Evolutionary conservation across 2,329 filamentous ascomycete genomes (phyloP), one percentile per base, ranked within the genome.

Genomic region (Neonectria hederae): DNA sequence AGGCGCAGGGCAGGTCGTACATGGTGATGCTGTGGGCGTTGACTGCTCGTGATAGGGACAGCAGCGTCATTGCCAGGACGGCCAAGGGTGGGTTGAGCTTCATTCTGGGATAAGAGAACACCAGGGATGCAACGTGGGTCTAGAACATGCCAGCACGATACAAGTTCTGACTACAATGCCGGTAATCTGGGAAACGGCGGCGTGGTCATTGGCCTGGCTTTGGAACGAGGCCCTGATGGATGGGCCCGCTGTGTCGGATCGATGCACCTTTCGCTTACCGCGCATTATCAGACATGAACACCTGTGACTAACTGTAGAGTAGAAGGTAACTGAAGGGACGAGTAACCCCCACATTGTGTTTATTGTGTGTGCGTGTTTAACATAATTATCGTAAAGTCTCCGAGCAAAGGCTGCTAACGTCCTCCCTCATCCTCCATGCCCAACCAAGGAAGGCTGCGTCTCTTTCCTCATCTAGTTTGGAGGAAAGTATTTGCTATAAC

Each of bases 1-100:
- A 90, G 0, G 83, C 81, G 45, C 84, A 88, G n/a, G 90, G 87
- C 1, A 86, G 81, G 76, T 91, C 90, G 82, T 89, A 91, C n/a
- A 92, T 83, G 70, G 54, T 62, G 57, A 75, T 73, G n/a, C 70
- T 68, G 48, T 70, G 72, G 28, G 71, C 71, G 48, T 73, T 69
- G 59, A 74, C 24, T 26, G 24, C 24, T 26, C 4, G 24, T 26
- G 24, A 26, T 3, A 26, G 24, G 24, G 24, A 26, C 24, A 26
- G 24, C 24, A 26, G 24, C 62, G 38, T 71, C 72, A 22, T 69
- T 59, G 24, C 63, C 66, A 14, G 61, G 55, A 45, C 38, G n/a
- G 43, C 13, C 49, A 49, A 17, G 28, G 21, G 35, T 17, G 49
- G 28, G n/a, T 22, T 21, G 38, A 10, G 17, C 48, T 21, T 42